These are phyloP conservation scores for Lasiosphaeriaceae sp. DNA, from an alignment of 495 filamentous ascomycete genomes.

Conservation along the genomic window DNA sequence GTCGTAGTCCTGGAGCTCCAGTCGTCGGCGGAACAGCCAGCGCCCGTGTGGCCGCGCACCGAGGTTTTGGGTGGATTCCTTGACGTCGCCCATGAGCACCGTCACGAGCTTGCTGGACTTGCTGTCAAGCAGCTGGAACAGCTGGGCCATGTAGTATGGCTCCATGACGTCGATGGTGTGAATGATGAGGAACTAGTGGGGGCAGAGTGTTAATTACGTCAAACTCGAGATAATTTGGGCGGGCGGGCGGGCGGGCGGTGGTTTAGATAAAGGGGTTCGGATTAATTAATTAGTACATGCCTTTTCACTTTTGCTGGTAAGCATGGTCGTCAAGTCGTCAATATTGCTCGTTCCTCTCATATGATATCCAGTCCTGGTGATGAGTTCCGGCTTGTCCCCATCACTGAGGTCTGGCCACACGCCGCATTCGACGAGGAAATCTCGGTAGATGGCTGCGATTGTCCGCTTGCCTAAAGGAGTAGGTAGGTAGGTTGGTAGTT, in stretches of 20 bases:
- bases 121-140: background rate
- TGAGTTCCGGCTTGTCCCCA: slow-evolving; percentile 20
- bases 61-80: slow-evolving; percentile 61
- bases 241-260: too few relatives aligned
- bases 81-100: slow-evolving; percentile 58
- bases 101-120: slow-evolving; percentile 41
- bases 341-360: too few relatives aligned
- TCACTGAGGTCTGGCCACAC: slow-evolving; percentile 24
- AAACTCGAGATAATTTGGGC: too few relatives aligned
- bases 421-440: slow-evolving; percentile 49
- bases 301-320: too few relatives aligned
- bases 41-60: slow-evolving; percentile 59
- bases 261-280: too few relatives aligned
- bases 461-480: slow-evolving; percentile 59
- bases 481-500: too few relatives aligned
- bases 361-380: background rate
- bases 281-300: too few relatives aligned
- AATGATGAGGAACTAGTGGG: too few relatives aligned
- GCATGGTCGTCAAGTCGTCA: too few relatives aligned
- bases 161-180: too few relatives aligned
- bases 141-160: too few relatives aligned
- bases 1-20: slow-evolving; percentile 57
- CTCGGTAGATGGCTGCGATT: slow-evolving; percentile 59
- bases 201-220: too few relatives aligned
- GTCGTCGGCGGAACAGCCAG: slow-evolving; percentile 53